Conservation (phyloP, 257 asterid genomes). For the Nicotiana paniculata region DNA sequence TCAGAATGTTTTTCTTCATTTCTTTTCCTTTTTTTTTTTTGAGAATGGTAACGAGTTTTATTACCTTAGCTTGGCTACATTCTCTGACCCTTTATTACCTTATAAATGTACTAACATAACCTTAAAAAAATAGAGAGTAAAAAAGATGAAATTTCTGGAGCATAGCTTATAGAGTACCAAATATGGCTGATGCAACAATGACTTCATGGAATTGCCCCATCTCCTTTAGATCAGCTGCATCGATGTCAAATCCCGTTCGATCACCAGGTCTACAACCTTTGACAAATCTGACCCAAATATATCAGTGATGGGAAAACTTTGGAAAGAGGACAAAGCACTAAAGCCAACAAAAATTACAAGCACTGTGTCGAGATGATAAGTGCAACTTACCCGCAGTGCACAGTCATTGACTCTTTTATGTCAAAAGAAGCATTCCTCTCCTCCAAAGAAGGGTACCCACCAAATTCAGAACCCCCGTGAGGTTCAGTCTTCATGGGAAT, state of each 20-base stretch:
- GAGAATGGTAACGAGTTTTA: too few relatives aligned
- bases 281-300: constrained; percentile 52
- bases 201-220: constrained; percentile 69
- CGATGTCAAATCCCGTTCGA: constrained; percentile 79
- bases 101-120: neutral
- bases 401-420: constrained; percentile 71
- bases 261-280: constrained; percentile 89
- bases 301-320: neutral
- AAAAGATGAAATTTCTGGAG: constrained; percentile 11
- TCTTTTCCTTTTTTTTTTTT: too few relatives aligned
- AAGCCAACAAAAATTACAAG: neutral
- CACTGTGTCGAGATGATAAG: constrained; percentile 1
- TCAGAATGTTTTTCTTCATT: too few relatives aligned
- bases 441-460: constrained; percentile 87
- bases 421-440: constrained; percentile 67
- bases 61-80: neutral
- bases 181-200: constrained; percentile 96
- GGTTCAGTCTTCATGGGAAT: constrained; percentile 49
- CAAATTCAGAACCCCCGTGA: constrained; percentile 85
- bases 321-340: neutral
- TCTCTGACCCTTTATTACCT: neutral
- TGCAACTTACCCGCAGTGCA: constrained; percentile 88
- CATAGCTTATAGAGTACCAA: constrained; percentile 53
- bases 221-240: constrained; percentile 62
- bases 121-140: neutral